Conservation (phyloP, 1,139 yeast genomes). For the Blastobotrys ciferrii region DNA sequence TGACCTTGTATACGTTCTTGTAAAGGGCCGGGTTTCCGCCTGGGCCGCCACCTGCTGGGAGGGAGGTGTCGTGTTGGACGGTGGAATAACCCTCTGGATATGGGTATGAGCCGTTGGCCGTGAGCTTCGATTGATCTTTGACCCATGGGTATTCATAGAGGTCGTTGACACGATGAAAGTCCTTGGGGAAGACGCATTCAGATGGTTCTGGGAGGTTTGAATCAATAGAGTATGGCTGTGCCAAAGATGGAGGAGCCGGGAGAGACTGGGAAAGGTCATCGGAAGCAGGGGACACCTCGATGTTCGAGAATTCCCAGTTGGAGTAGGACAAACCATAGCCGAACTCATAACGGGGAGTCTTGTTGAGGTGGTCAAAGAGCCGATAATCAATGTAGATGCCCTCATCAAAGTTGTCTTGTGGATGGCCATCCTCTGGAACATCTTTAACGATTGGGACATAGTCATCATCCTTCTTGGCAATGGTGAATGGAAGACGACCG, state of each 20-base stretch:
- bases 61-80: conserved; percentile 36
- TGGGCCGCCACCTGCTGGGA: conserved; percentile 54
- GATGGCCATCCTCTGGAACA: conserved; percentile 32
- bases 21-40: conserved; percentile 51
- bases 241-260: conserved; percentile 50
- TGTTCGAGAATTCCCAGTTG: conserved; percentile 41
- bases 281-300: conserved; percentile 41
- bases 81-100: conserved; percentile 54
- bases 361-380: conserved; percentile 55
- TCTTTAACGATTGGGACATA: conserved; percentile 49
- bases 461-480: conserved; percentile 55
- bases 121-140: conserved; percentile 22
- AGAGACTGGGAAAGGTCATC: conserved; percentile 50
- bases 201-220: conserved; percentile 42
- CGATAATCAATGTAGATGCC: conserved; percentile 46
- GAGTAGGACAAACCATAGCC: conserved; percentile 63
- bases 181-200: conserved; percentile 48
- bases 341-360: conserved; percentile 59
- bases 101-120: conserved; percentile 41
- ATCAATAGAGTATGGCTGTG: conserved; percentile 35
- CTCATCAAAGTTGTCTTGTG: conserved; percentile 44
- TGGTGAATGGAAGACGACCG: conserved; percentile 62
- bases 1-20: conserved; percentile 47
- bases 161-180: conserved; percentile 18
- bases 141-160: conserved; percentile 30